Evolutionary conservation across 768 basidiomycete genomes (phyloP).

Genomic region (Pleurotus salmoneostramineus): DNA sequence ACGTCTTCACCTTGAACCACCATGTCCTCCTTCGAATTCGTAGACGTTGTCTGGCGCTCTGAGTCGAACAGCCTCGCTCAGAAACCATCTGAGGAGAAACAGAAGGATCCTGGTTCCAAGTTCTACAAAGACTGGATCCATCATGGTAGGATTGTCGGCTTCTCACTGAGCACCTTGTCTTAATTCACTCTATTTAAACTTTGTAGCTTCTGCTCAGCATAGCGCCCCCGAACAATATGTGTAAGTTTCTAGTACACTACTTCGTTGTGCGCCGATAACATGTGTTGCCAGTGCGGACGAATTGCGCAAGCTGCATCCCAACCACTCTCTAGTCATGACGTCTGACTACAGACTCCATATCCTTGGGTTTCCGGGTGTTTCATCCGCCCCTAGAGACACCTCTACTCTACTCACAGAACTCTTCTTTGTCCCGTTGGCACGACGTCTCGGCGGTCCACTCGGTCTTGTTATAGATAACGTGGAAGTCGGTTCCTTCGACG

Average conservation of each 20-base stretch:
- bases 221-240: conserved; percentile 39
- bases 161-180: not conserved
- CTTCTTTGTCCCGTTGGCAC: conserved; percentile 44
- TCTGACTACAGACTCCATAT: conserved; percentile 41
- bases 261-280: not conserved
- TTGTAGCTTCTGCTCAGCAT: conserved; percentile 50
- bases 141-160: conserved; percentile 29
- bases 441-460: conserved; percentile 33
- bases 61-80: not conserved
- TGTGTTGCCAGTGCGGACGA: conserved; percentile 33
- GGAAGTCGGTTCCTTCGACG: conserved; percentile 49
- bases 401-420: conserved; percentile 46
- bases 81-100: not conserved
- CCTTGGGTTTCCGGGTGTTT: conserved; percentile 46
- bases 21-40: conserved; percentile 1
- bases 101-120: not conserved
- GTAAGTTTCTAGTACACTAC: conserved; percentile 24
- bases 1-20: not conserved
- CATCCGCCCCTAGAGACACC: conserved; percentile 41
- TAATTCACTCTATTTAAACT: not conserved
- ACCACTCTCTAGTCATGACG: conserved; percentile 55
- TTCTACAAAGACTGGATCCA: conserved; percentile 53
- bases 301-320: conserved; percentile 57
- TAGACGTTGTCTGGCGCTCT: not conserved
- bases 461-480: conserved; percentile 53